A percentile compares a stretch with the other conserved stretches of the same genome.
Evolutionary conservation across 805 yeast species (phyloP).

Genomic region (Candida cerambycidarum): DNA sequence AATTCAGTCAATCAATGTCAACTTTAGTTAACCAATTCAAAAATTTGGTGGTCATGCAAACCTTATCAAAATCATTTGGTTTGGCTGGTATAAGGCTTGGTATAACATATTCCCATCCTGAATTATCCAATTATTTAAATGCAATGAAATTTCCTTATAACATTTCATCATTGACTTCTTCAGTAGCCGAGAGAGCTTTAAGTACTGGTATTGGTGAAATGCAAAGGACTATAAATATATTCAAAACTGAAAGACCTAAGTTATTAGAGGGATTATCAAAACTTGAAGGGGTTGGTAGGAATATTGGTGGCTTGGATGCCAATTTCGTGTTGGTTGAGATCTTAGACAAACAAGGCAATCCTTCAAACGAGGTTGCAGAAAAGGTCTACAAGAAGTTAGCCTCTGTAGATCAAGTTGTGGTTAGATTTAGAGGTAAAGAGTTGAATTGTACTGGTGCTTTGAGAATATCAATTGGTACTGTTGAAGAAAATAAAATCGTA

Average conservation of each 20-base stretch:
- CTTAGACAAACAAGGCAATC: slow-evolving; percentile 57
- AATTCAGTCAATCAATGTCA: slow-evolving; percentile 49
- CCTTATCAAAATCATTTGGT: slow-evolving; percentile 93
- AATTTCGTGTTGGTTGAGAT: slow-evolving; percentile 80
- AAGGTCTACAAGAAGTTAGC: slow-evolving; percentile 71
- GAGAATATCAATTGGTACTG: slow-evolving; percentile 85
- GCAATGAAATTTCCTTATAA: slow-evolving; percentile 96
- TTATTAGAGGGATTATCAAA: slow-evolving; percentile 54
- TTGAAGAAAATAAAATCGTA: slow-evolving; percentile 63
- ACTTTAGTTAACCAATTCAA: slow-evolving; percentile 80
- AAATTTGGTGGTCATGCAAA: slow-evolving; percentile 84
- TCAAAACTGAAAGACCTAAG: slow-evolving; percentile 54
- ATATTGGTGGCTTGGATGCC: slow-evolving; percentile 82
- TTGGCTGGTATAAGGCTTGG: slow-evolving; percentile 94
- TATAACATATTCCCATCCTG: slow-evolving; percentile 62
- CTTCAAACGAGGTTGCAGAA: slow-evolving; percentile 68
- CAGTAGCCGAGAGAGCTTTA: slow-evolving; percentile 74
- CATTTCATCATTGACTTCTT: slow-evolving; percentile 77
- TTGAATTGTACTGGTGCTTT: slow-evolving; percentile 85
- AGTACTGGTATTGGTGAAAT: slow-evolving; percentile 54
- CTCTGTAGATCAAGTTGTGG: slow-evolving; percentile 69
- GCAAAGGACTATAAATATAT: slow-evolving; percentile 51
- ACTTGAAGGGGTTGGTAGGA: slow-evolving; percentile 65
- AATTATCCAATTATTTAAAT: slow-evolving; percentile 68
- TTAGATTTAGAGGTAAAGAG: slow-evolving; percentile 89